phyloP scores from a whole-genome alignment of 2,329 filamentous ascomycete genomes.

The Aspergillus spinulosporus region DNA sequence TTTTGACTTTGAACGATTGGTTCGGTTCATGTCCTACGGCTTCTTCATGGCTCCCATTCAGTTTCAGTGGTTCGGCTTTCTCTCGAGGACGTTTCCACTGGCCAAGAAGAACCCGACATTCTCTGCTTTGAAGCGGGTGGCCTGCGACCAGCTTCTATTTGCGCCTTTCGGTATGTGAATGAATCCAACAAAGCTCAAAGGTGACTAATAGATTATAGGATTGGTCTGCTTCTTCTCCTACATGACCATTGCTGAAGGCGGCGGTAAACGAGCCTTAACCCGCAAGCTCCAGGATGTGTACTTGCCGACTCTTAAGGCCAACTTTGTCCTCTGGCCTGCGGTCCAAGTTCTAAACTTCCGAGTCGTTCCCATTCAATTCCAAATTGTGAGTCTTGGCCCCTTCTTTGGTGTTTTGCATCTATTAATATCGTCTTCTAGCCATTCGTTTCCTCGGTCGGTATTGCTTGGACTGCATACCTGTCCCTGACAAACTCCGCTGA shows the following conservation, averaged over 20 bases:
- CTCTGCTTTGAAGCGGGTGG: slow-evolving; percentile 85
- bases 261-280: slow-evolving; percentile 73
- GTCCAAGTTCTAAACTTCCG: slow-evolving; percentile 98
- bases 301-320: slow-evolving; percentile 88
- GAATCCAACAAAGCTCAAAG: not conserved
- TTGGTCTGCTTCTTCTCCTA: slow-evolving; percentile 88
- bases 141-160: slow-evolving; percentile 89
- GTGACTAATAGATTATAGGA: slow-evolving; percentile 46
- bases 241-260: slow-evolving; percentile 95
- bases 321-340: slow-evolving; percentile 90
- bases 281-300: slow-evolving; percentile 94
- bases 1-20: slow-evolving; percentile 93
- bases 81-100: slow-evolving; percentile 79
- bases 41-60: slow-evolving; percentile 95
- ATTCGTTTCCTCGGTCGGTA: slow-evolving; percentile 93
- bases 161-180: slow-evolving; percentile 72
- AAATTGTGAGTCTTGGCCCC: slow-evolving; percentile 73
- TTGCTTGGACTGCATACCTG: slow-evolving; percentile 96
- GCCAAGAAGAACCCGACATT: slow-evolving; percentile 71
- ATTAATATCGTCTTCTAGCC: slow-evolving; percentile 57
- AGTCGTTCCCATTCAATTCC: slow-evolving; percentile 90
- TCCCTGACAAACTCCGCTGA: slow-evolving; percentile 87
- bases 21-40: slow-evolving; percentile 94
- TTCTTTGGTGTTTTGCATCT: not conserved
- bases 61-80: slow-evolving; percentile 92